Evolutionary conservation across 1,139 yeast species (phyloP), one percentile per base, ranked within the genome.

Genomic region (Scheffersomyces lignicola): DNA sequence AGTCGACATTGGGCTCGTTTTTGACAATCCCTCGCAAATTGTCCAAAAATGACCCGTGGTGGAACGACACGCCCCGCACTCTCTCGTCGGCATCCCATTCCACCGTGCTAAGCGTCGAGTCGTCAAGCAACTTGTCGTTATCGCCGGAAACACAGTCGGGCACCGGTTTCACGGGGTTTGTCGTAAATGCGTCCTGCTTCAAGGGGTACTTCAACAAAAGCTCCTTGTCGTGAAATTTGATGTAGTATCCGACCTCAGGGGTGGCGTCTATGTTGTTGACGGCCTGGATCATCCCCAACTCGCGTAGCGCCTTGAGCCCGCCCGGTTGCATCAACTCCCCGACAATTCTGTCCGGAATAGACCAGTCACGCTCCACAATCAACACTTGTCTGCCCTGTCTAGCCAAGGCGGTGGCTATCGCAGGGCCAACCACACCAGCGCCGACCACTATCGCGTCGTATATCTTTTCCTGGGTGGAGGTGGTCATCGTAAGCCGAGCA

Each of bases 291-390:
- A 92, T 79, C 4, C 97, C 97, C 22, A 92, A 67, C 46, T 85
- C 82, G 45, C 74, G 69, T 40, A 92, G 69, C 1, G 96, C 94
- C 54, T 83, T 78, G 24, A 90, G 67, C 10, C 98, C 98, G 18
- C 89, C 92, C 4, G 99, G 99, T 60, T 92, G 99, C 73, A 92
- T 73, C 51, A 92, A 73, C 59, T 92, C 99, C 28, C 99, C 99
- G 25, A 92, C 98, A 40, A 92, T 92, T 48, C 98, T 76, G 59
- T 92, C 97, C 1, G 98, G 98, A 57, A 80, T 85, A 17, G 78
- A 60, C 85, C 96, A 84, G 56, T 88, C 96, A 45, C 97, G 75
- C 59, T 92, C 99, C 18, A 83, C 65, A 26, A 84, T 78, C 37
- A 84, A 58, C 13, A 84, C 92, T 35, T 73, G 71, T 49, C 96